These are phyloP conservation scores for Tubosaeta sp. DNA, from an alignment of 768 basidiomycete genomes.

Conservation along the genomic window DNA sequence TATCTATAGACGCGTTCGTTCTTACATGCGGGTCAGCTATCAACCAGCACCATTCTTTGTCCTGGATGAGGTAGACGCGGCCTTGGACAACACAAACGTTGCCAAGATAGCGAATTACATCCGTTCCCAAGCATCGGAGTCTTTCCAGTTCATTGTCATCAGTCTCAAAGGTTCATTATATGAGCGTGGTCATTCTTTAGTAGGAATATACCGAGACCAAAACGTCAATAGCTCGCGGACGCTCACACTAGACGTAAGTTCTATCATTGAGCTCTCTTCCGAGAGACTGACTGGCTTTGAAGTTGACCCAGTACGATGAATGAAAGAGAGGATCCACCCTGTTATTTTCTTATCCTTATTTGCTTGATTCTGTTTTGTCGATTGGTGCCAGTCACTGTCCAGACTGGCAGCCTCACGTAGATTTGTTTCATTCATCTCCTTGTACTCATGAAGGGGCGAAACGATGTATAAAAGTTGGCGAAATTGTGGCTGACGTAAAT, in stretches of 20 bases:
- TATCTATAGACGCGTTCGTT: neutral
- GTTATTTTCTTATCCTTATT: slow-evolving; percentile 24
- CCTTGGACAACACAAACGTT: slow-evolving; percentile 98
- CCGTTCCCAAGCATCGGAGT: slow-evolving; percentile 72
- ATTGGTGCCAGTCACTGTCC: neutral
- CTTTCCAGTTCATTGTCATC: slow-evolving; percentile 97
- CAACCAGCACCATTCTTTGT: slow-evolving; percentile 98
- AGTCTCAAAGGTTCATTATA: slow-evolving; percentile 92
- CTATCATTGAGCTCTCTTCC: neutral
- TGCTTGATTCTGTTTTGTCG: slow-evolving; percentile 8
- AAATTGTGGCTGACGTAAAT: slow-evolving; percentile 21
- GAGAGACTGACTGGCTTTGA: slow-evolving; percentile 8
- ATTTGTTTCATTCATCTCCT: neutral
- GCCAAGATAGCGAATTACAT: slow-evolving; percentile 95
- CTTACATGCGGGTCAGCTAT: slow-evolving; percentile 50
- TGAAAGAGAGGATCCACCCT: slow-evolving; percentile 10
- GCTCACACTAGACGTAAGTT: slow-evolving; percentile 81
- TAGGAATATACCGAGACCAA: slow-evolving; percentile 93
- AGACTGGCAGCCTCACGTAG: neutral
- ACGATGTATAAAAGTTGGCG: too few species aligned
- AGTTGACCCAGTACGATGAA: slow-evolving; percentile 29
- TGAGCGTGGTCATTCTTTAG: slow-evolving; percentile 83
- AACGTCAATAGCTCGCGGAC: slow-evolving; percentile 90
- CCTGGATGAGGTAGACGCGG: slow-evolving; percentile 97
- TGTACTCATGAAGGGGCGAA: too few species aligned